phyloP scores from a whole-genome alignment of 2,329 filamentous ascomycete species.

The Periconia macrospinosa region DNA sequence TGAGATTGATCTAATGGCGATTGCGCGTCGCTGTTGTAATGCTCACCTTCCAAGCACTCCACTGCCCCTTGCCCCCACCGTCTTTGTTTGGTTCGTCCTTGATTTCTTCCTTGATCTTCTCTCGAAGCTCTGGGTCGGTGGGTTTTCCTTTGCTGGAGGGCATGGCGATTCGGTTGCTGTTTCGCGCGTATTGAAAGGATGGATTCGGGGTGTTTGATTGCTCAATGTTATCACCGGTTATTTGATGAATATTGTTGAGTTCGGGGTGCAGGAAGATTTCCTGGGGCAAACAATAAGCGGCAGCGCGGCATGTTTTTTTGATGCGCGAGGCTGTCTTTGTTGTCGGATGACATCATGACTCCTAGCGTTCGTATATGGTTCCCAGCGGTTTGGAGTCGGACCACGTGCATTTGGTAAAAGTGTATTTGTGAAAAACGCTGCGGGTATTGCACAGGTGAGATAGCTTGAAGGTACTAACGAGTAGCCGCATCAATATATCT shows the following conservation, averaged over 20 bases:
- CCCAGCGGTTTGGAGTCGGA: neutral
- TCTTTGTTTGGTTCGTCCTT: slow-evolving; percentile 51
- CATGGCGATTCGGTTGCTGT: slow-evolving; percentile 28
- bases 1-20: neutral
- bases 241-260: neutral
- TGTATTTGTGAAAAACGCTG: neutral
- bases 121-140: slow-evolving; percentile 48
- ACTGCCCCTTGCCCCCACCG: slow-evolving; percentile 50
- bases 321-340: neutral
- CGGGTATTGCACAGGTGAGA: neutral
- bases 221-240: neutral
- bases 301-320: neutral
- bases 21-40: neutral
- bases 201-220: neutral
- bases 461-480: neutral
- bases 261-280: too few species aligned
- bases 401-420: neutral
- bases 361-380: neutral
- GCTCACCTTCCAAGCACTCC: slow-evolving; percentile 52
- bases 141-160: slow-evolving; percentile 50
- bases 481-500: too few species aligned
- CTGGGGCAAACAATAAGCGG: too few species aligned
- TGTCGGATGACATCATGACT: neutral
- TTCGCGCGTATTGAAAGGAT: neutral
- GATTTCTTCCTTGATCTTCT: slow-evolving; percentile 51